Conservation (phyloP, 768 basidiomycete genomes). For the Asterophora lycoperdoides region DNA sequence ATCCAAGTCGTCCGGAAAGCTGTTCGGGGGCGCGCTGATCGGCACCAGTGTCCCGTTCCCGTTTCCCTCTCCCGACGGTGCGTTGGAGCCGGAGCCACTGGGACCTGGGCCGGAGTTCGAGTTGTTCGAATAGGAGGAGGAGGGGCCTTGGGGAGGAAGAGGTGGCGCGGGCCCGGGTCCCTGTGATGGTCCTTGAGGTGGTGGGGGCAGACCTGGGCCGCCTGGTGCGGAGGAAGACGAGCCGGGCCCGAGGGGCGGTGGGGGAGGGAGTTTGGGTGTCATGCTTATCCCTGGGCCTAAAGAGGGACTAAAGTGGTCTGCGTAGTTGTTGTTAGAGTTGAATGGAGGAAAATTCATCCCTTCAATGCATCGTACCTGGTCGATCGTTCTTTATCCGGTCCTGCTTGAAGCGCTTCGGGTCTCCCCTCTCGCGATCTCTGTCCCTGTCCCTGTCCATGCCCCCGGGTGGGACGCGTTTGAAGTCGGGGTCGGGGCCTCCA, state of each 20-base stretch:
- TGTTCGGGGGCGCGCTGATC: slow-evolving; percentile 19
- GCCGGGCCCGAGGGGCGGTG: slow-evolving; percentile 16
- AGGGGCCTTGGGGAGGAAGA: no score
- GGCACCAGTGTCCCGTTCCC: slow-evolving; percentile 16
- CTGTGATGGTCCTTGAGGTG: slow-evolving; percentile 6
- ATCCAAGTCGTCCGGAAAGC: slow-evolving; percentile 46
- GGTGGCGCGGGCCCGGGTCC: no score
- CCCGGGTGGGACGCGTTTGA: slow-evolving; percentile 28
- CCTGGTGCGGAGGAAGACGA: slow-evolving; percentile 28
- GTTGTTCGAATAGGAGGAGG: no score
- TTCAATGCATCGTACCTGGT: slow-evolving; percentile 19
- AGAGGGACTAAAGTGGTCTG: slow-evolving; percentile 37
- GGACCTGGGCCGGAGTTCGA: slow-evolving; percentile 13
- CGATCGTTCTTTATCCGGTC: slow-evolving; percentile 36
- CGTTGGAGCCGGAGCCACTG: not conserved
- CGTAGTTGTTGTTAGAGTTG: no score
- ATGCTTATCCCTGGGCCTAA: slow-evolving; percentile 33
- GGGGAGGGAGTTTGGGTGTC: slow-evolving; percentile 36
- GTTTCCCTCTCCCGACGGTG: slow-evolving; percentile 7
- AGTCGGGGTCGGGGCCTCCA: slow-evolving; percentile 17
- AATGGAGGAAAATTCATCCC: not conserved
- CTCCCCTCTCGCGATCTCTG: slow-evolving; percentile 15
- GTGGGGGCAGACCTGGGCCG: slow-evolving; percentile 27
- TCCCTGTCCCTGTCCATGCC: slow-evolving; percentile 41
- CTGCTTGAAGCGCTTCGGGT: slow-evolving; percentile 58